Evolutionary conservation across 768 basidiomycete genomes (phyloP).

Genomic region (Kwoniella bestiolae): DNA sequence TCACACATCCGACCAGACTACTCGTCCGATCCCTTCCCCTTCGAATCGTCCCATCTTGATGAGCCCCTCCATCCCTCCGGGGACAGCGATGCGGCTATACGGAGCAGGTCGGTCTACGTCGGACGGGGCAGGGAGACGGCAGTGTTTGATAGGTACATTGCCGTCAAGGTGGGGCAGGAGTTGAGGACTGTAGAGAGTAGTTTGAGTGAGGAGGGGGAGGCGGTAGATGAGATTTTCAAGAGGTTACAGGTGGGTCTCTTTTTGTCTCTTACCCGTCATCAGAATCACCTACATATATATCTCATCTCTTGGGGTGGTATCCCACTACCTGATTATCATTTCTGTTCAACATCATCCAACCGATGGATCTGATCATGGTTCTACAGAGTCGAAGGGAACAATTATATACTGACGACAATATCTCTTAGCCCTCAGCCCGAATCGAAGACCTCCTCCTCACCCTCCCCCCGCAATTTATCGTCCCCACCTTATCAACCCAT

Average conservation of each 20-base stretch:
- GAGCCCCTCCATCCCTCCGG: background rate
- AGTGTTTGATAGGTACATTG: constrained; percentile 49
- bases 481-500: background rate
- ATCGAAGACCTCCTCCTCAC: constrained; percentile 45
- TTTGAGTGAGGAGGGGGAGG: constrained; percentile 41
- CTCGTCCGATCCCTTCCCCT: constrained; percentile 41
- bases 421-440: constrained; percentile 37
- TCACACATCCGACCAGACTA: constrained; percentile 21
- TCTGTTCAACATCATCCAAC: too few relatives aligned
- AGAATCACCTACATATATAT: too few relatives aligned
- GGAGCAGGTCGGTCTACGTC: constrained; percentile 21
- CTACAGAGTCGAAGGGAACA: too few relatives aligned
- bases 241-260: constrained; percentile 46
- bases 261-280: too few relatives aligned
- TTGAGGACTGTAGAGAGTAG: constrained; percentile 40
- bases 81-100: background rate
- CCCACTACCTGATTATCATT: too few relatives aligned
- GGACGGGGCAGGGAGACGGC: constrained; percentile 38
- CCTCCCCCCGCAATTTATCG: constrained; percentile 28
- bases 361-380: background rate
- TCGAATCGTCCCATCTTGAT: constrained; percentile 25
- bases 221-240: constrained; percentile 33
- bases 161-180: constrained; percentile 40
- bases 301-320: too few relatives aligned
- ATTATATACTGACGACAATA: too few relatives aligned